A percentile compares a stretch with the other conserved stretches of the same genome.
Conservation (phyloP, 1,139 yeast genomes). For the Lodderomyces jiufengensis region DNA sequence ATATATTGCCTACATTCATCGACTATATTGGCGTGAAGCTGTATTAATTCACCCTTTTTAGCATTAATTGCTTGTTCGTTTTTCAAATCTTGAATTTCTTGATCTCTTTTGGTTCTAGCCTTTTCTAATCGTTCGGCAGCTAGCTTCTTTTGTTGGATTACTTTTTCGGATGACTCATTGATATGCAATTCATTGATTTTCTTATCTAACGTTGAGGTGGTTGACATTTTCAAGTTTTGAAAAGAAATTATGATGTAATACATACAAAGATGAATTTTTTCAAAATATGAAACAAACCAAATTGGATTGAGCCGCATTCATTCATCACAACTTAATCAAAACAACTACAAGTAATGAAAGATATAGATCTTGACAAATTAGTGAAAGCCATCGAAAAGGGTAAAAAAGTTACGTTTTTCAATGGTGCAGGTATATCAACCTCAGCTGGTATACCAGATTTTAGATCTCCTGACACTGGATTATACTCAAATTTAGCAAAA, state of each 20-base stretch:
- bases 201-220: neutral
- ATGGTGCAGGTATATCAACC: slow-evolving; percentile 94
- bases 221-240: neutral
- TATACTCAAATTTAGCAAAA: slow-evolving; percentile 74
- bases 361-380: slow-evolving; percentile 10
- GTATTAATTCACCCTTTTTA: slow-evolving; percentile 70
- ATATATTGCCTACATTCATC: slow-evolving; percentile 71
- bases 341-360: no score
- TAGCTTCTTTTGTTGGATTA: slow-evolving; percentile 67
- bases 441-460: slow-evolving; percentile 95
- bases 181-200: slow-evolving; percentile 4
- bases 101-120: slow-evolving; percentile 71
- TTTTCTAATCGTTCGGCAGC: slow-evolving; percentile 72
- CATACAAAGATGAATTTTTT: neutral
- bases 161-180: slow-evolving; percentile 22
- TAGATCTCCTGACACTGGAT: slow-evolving; percentile 86
- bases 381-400: slow-evolving; percentile 22
- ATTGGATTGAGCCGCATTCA: no score
- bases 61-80: slow-evolving; percentile 64
- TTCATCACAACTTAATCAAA: no score
- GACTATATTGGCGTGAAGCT: slow-evolving; percentile 64
- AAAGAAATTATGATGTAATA: neutral
- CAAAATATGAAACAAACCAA: neutral
- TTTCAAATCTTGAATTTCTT: slow-evolving; percentile 64
- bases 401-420: slow-evolving; percentile 46